Evolutionary conservation across 768 basidiomycete species (phyloP), one percentile per base, ranked within the genome.

Genomic region (Auricularia auricula-judae): DNA sequence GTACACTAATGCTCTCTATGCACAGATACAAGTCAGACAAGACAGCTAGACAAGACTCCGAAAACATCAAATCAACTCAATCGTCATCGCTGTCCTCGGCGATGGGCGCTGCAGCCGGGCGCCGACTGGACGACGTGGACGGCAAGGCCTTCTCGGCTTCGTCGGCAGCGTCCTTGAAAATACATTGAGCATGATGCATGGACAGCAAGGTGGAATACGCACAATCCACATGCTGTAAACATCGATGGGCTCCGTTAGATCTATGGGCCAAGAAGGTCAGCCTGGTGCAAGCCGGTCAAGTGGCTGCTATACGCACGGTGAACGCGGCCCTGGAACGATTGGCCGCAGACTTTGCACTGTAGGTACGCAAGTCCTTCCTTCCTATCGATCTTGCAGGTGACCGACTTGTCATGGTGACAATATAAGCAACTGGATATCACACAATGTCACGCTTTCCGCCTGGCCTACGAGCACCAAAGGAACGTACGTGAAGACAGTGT

Each of bases 371-470:
- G 76, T 2, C 89, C 88, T 71, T 92, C 91, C 74, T 93, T 93
- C 72, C 88, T 81, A 76, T 93, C 91, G 63, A 93, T 77, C 70
- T 89, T 81, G 42, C 93, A 89, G 14, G 86, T 88, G 61, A 93
- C 90, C 23, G 91, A 90, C 72, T 88, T 90, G 73, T 93, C 89
- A 73, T 93, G 91, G 76, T 93, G 86, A 72, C 91, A 93, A 75
- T 91, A 93, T 14, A 93, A 77, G 74, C 91, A 93, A 34, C 91
- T 93, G 73, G 35, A 63, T 34, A 33, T 34, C 56, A 33, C 33
- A 34, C 33, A 35, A 10, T 62, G 36, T 67, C 51, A 53, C 14
- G 62, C 39, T 61, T 51, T 44, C 44, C 47, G 29, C 29, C 29
- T 29, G 29, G 29, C 29, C 29, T 29, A 58, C 36, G 62, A 63